Evolutionary conservation across 1,139 yeast species (phyloP).

Genomic region (Oligophagozyma castellii): DNA sequence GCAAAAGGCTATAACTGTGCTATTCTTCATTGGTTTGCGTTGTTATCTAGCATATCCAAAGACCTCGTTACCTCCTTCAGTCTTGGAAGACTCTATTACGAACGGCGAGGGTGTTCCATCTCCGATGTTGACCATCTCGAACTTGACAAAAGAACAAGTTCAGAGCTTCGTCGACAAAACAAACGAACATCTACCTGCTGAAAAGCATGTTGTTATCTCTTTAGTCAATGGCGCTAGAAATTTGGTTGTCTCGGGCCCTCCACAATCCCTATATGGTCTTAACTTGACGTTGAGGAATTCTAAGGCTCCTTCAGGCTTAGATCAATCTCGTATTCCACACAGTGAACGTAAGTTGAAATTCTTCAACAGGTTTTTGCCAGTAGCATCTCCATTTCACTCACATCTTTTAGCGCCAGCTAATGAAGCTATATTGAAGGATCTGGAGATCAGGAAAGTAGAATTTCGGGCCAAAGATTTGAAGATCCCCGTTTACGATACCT

Average conservation of each 20-base stretch:
- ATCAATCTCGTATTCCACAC: conserved; percentile 87
- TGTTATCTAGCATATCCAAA: conserved; percentile 84
- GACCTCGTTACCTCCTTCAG: conserved; percentile 88
- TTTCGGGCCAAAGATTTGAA: conserved; percentile 43
- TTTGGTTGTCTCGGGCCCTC: conserved; percentile 94
- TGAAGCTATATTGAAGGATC: conserved; percentile 50
- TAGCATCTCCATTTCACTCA: conserved; percentile 94
- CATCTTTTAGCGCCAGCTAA: conserved; percentile 68
- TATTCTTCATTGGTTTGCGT: conserved; percentile 89
- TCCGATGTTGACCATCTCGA: conserved; percentile 93
- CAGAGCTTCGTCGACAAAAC: conserved; percentile 71
- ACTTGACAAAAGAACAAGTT: conserved; percentile 67
- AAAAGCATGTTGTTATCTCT: conserved; percentile 82
- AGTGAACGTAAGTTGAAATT: conserved; percentile 88
- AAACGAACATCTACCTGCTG: conserved; percentile 82
- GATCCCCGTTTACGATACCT: conserved; percentile 89
- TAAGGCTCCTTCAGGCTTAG: conserved; percentile 88
- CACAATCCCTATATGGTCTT: conserved; percentile 95
- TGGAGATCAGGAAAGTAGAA: conserved; percentile 41
- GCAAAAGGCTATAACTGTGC: conserved; percentile 64
- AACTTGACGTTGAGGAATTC: conserved; percentile 84
- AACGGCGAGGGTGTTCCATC: conserved; percentile 95
- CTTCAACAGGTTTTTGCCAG: conserved; percentile 88
- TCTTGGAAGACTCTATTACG: conserved; percentile 83
- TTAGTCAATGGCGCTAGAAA: conserved; percentile 92